Evolutionary conservation across 78 protist genomes (phyloP).

Genomic region (Planoprotostelium fungivorum): DNA sequence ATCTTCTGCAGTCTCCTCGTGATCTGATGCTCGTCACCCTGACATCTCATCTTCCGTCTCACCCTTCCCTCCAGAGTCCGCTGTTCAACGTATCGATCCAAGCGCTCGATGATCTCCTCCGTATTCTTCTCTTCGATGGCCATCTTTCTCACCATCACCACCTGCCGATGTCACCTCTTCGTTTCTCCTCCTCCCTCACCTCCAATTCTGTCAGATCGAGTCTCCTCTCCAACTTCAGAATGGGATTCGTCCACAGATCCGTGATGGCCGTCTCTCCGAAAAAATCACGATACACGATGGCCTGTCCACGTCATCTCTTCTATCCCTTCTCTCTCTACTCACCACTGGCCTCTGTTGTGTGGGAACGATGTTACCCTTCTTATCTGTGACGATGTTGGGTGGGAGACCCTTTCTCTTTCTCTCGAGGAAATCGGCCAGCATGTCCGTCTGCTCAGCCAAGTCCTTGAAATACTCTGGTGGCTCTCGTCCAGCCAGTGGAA

Average conservation of each 20-base stretch:
- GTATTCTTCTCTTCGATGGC: not conserved
- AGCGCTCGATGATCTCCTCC: not conserved
- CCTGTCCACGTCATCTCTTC: not conserved
- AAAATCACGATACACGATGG: not conserved
- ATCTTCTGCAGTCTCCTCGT: too few relatives aligned
- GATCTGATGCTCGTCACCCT: too few relatives aligned
- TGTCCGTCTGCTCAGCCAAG: not conserved
- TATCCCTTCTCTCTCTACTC: not conserved
- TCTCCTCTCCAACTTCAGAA: not conserved
- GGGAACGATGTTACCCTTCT: not conserved
- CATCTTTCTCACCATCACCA: not conserved
- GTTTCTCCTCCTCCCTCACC: not conserved
- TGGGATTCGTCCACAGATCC: not conserved
- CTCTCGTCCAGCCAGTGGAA: not conserved
- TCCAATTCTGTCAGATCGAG: not conserved
- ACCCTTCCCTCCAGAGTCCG: not conserved
- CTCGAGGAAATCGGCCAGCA: not conserved
- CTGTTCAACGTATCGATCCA: not conserved
- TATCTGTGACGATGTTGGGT: not conserved
- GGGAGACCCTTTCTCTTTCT: not conserved
- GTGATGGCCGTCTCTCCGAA: not conserved
- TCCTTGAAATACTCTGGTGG: not conserved
- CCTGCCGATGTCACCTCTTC: not conserved
- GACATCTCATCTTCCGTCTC: not conserved
- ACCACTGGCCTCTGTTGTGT: not conserved